Evolutionary conservation across 768 basidiomycete species (phyloP).

Genomic region (Phaeolepiota aurea): DNA sequence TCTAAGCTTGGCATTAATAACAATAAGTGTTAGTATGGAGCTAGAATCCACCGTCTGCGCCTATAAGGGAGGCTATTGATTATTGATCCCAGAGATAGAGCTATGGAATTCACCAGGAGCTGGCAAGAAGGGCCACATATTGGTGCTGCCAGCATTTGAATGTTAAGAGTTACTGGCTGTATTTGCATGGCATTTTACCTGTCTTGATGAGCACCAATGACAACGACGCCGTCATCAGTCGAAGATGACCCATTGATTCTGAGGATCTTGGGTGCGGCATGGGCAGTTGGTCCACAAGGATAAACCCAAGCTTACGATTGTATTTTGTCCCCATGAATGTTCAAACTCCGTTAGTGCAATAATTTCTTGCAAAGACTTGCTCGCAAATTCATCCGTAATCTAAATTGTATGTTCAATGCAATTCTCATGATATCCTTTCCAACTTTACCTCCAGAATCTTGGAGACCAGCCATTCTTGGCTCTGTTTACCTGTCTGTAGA

Average conservation of each 20-base stretch:
- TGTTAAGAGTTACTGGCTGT: no score
- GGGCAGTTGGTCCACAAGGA: constrained; percentile 4
- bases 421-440: no score
- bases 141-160: constrained; percentile 58
- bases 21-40: constrained; percentile 11
- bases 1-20: constrained; percentile 38
- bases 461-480: constrained; percentile 69
- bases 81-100: constrained; percentile 4
- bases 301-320: constrained; percentile 64
- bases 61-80: constrained; percentile 15
- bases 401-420: constrained; percentile 21
- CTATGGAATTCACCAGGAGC: constrained; percentile 52
- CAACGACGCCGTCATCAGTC: constrained; percentile 51
- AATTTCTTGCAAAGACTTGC: constrained; percentile 39
- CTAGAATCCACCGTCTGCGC: constrained; percentile 6
- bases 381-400: constrained; percentile 60
- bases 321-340: constrained; percentile 83
- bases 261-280: constrained; percentile 42
- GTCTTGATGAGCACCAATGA: constrained; percentile 80
- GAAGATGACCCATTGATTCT: constrained; percentile 67
- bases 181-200: no score
- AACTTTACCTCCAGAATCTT: constrained; percentile 59
- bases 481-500: constrained; percentile 56
- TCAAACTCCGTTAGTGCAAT: constrained; percentile 68
- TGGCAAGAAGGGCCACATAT: constrained; percentile 67